Evolutionary conservation across 1,284 basidiomycete species (phyloP).

Genomic region (Malassezia pachydermatis): DNA sequence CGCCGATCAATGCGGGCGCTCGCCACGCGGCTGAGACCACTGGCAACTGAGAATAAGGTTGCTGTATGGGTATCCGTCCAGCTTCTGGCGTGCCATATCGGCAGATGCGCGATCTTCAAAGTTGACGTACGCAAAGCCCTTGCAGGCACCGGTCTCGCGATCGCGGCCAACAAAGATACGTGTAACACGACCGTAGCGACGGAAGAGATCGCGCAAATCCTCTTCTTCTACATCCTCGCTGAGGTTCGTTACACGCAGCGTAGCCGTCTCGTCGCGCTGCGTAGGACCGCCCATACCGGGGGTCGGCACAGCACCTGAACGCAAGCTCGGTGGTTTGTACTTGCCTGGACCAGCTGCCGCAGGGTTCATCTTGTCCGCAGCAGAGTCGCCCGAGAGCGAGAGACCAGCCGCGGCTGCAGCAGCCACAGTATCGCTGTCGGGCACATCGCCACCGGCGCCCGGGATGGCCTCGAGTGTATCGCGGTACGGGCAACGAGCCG

Average conservation of each 20-base stretch:
- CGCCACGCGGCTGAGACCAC: slow-evolving; percentile 57
- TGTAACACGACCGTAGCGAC: slow-evolving; percentile 57
- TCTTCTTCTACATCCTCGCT: slow-evolving; percentile 89
- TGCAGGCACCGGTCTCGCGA: slow-evolving; percentile 84
- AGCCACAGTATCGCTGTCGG: slow-evolving; percentile 19
- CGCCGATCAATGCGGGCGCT: slow-evolving; percentile 27
- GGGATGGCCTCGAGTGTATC: slow-evolving; percentile 65
- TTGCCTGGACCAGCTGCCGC: slow-evolving; percentile 55
- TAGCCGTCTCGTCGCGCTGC: slow-evolving; percentile 74
- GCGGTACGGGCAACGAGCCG: slow-evolving; percentile 96
- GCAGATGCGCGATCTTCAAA: slow-evolving; percentile 75
- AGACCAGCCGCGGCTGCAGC: slow-evolving; percentile 9
- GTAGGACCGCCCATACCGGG: slow-evolving; percentile 61
- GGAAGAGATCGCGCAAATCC: slow-evolving; percentile 83
- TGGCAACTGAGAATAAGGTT: slow-evolving; percentile 76
- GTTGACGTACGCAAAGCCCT: slow-evolving; percentile 91
- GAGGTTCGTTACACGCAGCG: slow-evolving; percentile 92
- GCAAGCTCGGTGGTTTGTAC: slow-evolving; percentile 87
- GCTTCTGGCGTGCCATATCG: slow-evolving; percentile 80
- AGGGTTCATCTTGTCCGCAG: slow-evolving; percentile 51
- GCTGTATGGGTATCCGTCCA: slow-evolving; percentile 78
- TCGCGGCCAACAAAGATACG: slow-evolving; percentile 90
- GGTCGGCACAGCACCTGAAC: slow-evolving; percentile 57
- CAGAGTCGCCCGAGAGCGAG: slow-evolving; percentile 1
- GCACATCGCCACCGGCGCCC: slow-evolving; percentile 51